Evolutionary conservation across 768 basidiomycete genomes (phyloP).

Genomic region (Coprinopsis sp.): DNA sequence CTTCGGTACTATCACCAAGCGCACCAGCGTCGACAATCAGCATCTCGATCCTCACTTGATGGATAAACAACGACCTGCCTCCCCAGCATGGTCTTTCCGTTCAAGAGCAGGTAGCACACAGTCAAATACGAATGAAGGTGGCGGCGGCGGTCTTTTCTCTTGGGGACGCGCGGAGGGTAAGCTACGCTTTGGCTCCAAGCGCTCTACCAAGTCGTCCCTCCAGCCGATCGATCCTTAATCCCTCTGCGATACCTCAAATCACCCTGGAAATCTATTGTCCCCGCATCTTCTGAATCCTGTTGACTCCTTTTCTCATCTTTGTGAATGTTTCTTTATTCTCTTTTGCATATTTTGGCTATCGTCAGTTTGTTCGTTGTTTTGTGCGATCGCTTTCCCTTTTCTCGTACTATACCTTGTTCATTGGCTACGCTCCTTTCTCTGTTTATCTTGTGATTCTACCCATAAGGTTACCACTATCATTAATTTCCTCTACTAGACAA

Average conservation of each 20-base stretch:
- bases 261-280: background rate
- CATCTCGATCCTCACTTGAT: conserved; percentile 43
- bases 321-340: background rate
- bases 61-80: conserved; percentile 57
- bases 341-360: conserved; percentile 2
- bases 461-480: conserved; percentile 21
- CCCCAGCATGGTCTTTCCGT: conserved; percentile 84
- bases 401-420: conserved; percentile 16
- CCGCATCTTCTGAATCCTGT: background rate
- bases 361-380: conserved; percentile 6
- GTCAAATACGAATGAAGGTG: conserved; percentile 53
- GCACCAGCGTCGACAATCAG: conserved; percentile 40
- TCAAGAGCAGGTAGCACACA: conserved; percentile 72
- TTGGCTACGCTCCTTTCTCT: conserved; percentile 17
- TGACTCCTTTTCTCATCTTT: background rate
- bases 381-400: conserved; percentile 12
- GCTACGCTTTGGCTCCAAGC: conserved; percentile 69
- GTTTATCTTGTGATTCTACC: conserved; percentile 6
- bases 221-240: conserved; percentile 18
- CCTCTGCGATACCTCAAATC: background rate
- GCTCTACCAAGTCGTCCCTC: conserved; percentile 45
- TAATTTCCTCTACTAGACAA: conserved; percentile 3
- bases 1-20: conserved; percentile 26
- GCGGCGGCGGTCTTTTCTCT: conserved; percentile 55
- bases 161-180: conserved; percentile 63